Conservation (phyloP, 306 rosid species). For the Medicago ruthenica region DNA sequence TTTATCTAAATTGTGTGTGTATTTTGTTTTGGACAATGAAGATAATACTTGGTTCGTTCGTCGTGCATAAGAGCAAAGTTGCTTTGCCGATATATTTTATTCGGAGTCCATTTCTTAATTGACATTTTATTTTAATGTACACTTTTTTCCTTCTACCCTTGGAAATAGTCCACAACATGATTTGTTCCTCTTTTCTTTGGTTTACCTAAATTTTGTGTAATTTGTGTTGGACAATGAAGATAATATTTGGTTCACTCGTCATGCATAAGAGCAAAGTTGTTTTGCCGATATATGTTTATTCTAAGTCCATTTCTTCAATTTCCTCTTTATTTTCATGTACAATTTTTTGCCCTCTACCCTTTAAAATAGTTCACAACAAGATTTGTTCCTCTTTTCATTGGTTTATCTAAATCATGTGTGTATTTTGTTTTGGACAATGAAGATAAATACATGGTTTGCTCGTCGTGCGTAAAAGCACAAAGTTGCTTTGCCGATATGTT, state of each 20-base stretch:
- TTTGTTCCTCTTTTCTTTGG: no score
- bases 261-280: slow-evolving; percentile 41
- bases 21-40: slow-evolving; percentile 36
- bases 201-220: no score
- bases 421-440: not conserved
- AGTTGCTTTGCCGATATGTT: slow-evolving; percentile 39
- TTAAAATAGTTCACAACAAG: no score
- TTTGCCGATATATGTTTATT: slow-evolving; percentile 37
- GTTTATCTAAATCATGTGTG: no score
- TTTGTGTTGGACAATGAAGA: not conserved
- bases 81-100: slow-evolving; percentile 42
- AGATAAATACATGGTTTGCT: not conserved
- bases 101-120: slow-evolving; percentile 35
- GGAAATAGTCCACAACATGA: no score
- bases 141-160: no score
- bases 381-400: no score
- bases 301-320: slow-evolving; percentile 35
- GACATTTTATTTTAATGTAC: not conserved
- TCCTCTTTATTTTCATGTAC: not conserved
- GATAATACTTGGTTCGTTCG: slow-evolving; percentile 43
- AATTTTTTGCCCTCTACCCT: no score
- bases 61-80: slow-evolving; percentile 41
- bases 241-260: slow-evolving; percentile 30
- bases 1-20: not conserved
- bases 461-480: slow-evolving; percentile 50